Percentiles rank a stretch among this genome's conserved stretches.
Evolutionary conservation across 164 flowering plant species (phyloP).

Genomic region (Magnolia officinalis): DNA sequence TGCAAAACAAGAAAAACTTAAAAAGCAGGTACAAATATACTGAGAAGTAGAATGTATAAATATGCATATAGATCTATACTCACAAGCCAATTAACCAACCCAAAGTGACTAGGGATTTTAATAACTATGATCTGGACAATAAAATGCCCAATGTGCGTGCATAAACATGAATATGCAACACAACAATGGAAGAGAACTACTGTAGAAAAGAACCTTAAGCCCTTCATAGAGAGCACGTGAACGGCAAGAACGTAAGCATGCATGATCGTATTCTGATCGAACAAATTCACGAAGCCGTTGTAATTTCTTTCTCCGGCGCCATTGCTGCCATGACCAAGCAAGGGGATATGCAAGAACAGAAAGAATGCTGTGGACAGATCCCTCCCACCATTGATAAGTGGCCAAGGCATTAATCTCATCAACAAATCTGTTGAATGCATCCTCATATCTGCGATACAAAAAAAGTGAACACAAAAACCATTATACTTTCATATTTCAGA

Average conservation of each 20-base stretch:
- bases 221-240: conserved; percentile 99
- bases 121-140: not conserved
- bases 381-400: conserved; percentile 98
- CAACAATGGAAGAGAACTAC: not conserved
- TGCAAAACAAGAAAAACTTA: not conserved
- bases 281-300: conserved; percentile 90
- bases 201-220: conserved; percentile 58
- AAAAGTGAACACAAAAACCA: not conserved
- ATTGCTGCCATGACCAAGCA: conserved; percentile 94
- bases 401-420: conserved; percentile 88
- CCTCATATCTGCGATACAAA: conserved; percentile 66
- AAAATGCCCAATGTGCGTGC: not conserved
- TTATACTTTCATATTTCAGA: not conserved
- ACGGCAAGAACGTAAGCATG: conserved; percentile 95
- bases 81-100: not conserved
- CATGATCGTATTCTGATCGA: conserved; percentile 94
- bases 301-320: conserved; percentile 67
- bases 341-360: conserved; percentile 76
- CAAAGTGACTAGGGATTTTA: not conserved
- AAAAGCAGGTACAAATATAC: not conserved
- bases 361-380: conserved; percentile 68
- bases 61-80: not conserved
- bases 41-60: not conserved
- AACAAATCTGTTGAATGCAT: conserved; percentile 87
- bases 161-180: not conserved